Conservation (phyloP, 1,139 yeast genomes). For the Pneumocystis oryctolagi region DNA sequence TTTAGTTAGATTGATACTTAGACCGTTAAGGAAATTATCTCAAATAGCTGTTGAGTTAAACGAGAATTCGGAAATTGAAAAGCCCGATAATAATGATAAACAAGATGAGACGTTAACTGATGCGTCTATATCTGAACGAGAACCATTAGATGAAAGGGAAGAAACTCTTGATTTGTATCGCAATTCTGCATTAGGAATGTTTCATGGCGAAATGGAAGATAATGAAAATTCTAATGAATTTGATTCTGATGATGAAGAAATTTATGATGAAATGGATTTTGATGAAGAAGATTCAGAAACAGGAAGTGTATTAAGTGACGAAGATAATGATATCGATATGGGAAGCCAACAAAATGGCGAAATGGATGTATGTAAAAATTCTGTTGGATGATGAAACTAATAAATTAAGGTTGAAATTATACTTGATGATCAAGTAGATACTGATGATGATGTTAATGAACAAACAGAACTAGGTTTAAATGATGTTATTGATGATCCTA, state of each 20-base stretch:
- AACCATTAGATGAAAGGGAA: slow-evolving; percentile 35
- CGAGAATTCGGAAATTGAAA: slow-evolving; percentile 36
- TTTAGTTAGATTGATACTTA: slow-evolving; percentile 42
- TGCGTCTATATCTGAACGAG: slow-evolving; percentile 24
- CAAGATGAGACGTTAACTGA: slow-evolving; percentile 13
- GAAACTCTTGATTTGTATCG: slow-evolving; percentile 73
- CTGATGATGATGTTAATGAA: slow-evolving; percentile 20
- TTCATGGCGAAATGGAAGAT: slow-evolving; percentile 51
- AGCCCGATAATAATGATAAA: slow-evolving; percentile 28
- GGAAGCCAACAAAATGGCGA: slow-evolving; percentile 19
- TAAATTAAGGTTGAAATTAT: slow-evolving; percentile 17
- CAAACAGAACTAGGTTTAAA: slow-evolving; percentile 12
- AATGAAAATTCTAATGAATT: slow-evolving; percentile 13
- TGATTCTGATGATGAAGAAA: slow-evolving; percentile 25
- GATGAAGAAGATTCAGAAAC: slow-evolving; percentile 17
- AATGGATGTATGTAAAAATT: slow-evolving; percentile 18
- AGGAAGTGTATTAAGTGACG: slow-evolving; percentile 18
- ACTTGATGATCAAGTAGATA: slow-evolving; percentile 21
- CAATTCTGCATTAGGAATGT: slow-evolving; percentile 88
- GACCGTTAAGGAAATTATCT: slow-evolving; percentile 49
- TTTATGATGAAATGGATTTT: slow-evolving; percentile 20
- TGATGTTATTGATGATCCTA: slow-evolving; percentile 15
- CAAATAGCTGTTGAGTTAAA: slow-evolving; percentile 26
- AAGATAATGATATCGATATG: slow-evolving; percentile 25
- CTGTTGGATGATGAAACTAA: neutral